These are phyloP conservation scores for Anisodus acutangulus DNA, from an alignment of 257 asterid genomes.

Conservation along the genomic window DNA sequence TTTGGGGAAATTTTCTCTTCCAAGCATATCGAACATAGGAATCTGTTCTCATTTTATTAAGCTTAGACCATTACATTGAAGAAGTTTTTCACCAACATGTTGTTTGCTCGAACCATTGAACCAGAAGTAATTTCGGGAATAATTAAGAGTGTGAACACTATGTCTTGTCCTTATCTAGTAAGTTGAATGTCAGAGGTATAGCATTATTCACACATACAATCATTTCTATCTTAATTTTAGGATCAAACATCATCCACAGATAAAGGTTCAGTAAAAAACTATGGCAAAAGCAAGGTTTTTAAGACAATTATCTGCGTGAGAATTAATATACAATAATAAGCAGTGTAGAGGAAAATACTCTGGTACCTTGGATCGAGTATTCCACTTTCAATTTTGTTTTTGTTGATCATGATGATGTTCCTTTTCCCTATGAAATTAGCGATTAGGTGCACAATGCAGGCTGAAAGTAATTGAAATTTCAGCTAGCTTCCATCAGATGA, in stretches of 20 bases:
- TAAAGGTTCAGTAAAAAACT: neutral
- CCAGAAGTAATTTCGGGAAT: constrained; percentile 24
- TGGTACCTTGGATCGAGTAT: neutral
- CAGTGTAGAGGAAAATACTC: constrained; percentile 2
- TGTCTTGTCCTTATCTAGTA: neutral
- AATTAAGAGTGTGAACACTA: neutral
- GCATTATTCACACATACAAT: neutral
- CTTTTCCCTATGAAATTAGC: neutral
- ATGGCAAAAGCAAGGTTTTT: neutral
- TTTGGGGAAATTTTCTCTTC: neutral
- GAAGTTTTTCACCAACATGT: neutral
- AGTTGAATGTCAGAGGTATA: neutral
- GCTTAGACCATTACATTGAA: neutral
- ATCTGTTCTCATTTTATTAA: neutral
- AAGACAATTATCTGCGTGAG: neutral
- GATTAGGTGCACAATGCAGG: neutral
- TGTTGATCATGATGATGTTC: neutral
- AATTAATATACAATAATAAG: neutral
- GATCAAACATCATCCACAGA: neutral
- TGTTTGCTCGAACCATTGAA: neutral
- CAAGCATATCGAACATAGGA: neutral
- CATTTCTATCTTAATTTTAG: neutral
- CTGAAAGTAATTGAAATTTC: neutral
- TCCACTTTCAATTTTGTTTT: neutral
- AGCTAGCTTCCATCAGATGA: neutral